Conservation (phyloP, 768 basidiomycete genomes). For the Tricholoma furcatifolium region DNA sequence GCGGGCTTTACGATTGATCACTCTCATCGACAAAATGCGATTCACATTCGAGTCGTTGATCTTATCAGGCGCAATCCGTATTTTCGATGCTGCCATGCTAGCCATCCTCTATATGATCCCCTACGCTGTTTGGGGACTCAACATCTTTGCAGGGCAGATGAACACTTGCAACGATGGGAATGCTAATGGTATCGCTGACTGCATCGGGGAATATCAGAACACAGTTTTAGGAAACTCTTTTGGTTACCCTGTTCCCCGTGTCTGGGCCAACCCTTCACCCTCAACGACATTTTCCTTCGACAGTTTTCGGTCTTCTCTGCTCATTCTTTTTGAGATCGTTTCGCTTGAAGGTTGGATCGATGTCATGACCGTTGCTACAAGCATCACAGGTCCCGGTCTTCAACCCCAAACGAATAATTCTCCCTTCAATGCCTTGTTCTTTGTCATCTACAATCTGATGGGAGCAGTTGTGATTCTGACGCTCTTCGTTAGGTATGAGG, state of each 20-base stretch:
- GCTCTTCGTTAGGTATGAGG: slow-evolving; percentile 79
- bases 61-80: slow-evolving; percentile 80
- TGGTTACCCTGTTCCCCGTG: slow-evolving; percentile 75
- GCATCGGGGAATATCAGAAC: slow-evolving; percentile 72
- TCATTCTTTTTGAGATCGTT: slow-evolving; percentile 95
- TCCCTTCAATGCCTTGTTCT: slow-evolving; percentile 86
- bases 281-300: slow-evolving; percentile 90
- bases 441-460: slow-evolving; percentile 87
- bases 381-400: slow-evolving; percentile 63
- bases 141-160: slow-evolving; percentile 86
- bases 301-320: slow-evolving; percentile 73
- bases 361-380: slow-evolving; percentile 80
- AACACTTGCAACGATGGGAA: slow-evolving; percentile 78
- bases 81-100: slow-evolving; percentile 86
- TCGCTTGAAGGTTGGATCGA: slow-evolving; percentile 98
- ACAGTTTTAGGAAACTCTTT: slow-evolving; percentile 61
- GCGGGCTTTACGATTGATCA: slow-evolving; percentile 86
- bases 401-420: slow-evolving; percentile 75
- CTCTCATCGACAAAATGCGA: slow-evolving; percentile 83
- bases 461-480: slow-evolving; percentile 90
- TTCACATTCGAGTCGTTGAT: slow-evolving; percentile 85
- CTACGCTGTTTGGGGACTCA: slow-evolving; percentile 91
- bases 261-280: slow-evolving; percentile 86
- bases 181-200: slow-evolving; percentile 56
- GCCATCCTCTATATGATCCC: slow-evolving; percentile 92